Base-by-base conservation (phyloP, 1,139 yeast species). In the Casaregolazyma lundiana region DNA sequence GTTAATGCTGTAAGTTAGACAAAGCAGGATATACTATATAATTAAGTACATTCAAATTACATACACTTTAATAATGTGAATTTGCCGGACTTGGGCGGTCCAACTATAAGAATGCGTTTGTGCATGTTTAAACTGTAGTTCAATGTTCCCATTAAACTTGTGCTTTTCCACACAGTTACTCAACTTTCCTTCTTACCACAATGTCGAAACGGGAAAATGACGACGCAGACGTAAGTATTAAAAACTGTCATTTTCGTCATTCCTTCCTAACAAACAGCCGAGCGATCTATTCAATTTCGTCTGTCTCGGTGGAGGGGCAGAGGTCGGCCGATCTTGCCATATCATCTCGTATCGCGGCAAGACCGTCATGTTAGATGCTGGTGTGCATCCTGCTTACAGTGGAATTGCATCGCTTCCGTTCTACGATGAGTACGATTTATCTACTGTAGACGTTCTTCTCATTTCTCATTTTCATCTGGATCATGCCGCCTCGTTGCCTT, bases 291-390 rank as follows among this genome's bases (percentile, higher is more conserved):
- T 88, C 62, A 78, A 79, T 63, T 92, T 92, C 70, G 80, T 87
- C 51, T 92, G 96, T 29, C 76, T 92, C n/a, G 99, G 99, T n/a
- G 99, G 97, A n/a, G 95, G 98, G 55, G 88, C 85, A 59, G 99
- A 92, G 64, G 99, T 92, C 7, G 99, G 99, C 4, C 71, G 99
- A 51, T 87, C 96, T 40, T 92, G 97, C 63, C 98, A 92, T 62
- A 83, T 92, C 47, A 73, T 92, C 45, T 92, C 87, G 56, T 90
- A 85, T 67, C 89, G 88, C 62, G 96, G 95, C 51, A 92, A 92
- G 63, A 92, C 94, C n/a, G 84, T 92, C 44, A 92, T 92, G 98
- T 61, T 65, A 51, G 99, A 92, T 67, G 96, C 98, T 1, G 99
- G 99, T 45, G 89, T 92, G 41, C 99, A 92, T 67, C 99, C 99